Base-by-base conservation (phyloP, 1,284 basidiomycete genomes). In the Thelephora terrestris region DNA sequence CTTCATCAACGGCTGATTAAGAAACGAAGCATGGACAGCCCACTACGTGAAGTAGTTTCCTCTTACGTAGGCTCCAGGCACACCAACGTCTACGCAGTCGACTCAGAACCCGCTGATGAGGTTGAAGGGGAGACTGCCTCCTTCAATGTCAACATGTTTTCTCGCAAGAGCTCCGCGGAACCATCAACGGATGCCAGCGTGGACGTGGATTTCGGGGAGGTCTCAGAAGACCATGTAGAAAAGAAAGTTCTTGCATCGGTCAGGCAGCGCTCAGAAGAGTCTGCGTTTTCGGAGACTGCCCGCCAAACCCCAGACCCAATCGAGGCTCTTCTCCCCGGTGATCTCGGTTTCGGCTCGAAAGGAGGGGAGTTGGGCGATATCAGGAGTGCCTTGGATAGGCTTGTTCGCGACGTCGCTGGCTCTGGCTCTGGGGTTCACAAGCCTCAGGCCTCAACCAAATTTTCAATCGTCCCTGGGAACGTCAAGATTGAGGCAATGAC, bases 371-470 rank as follows among this genome's bases (percentile, higher is more conserved):
- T 86, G 10, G 75, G 76, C 50, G 82, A 86, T 48, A 83, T 85
- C 75, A 71, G 75, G 55, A 86, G 82, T 55, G 86, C 85, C 4
- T 70, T 90, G 45, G 87, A 90, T 58, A 68, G 81, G 49, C 69
- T 90, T 34, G 84, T 86, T 75, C 81, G 85, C 51, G 78, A 86
- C 53, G 84, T 87, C 32, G 79, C 77, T 47, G 74, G 71, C 27
- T 36, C 29, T 4, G 16, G 48, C 21, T 24, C 39, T 6, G 29
- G 29, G 34, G 34, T 40, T 35, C 36, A 10, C 47, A 47, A 18
- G 43, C 29, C 20, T 23, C 29, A 27, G n/a, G 17, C 47, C 32
- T 9, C 32, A 24, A 24, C 43, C 49, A 16, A 37, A 42, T 16
- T 21, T 36, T 43, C 58, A 55, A 4, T 52, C 50, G 50, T 55